Evolutionary conservation across 1,284 basidiomycete species (phyloP).

Genomic region (Cystobasidiaceae sp.): DNA sequence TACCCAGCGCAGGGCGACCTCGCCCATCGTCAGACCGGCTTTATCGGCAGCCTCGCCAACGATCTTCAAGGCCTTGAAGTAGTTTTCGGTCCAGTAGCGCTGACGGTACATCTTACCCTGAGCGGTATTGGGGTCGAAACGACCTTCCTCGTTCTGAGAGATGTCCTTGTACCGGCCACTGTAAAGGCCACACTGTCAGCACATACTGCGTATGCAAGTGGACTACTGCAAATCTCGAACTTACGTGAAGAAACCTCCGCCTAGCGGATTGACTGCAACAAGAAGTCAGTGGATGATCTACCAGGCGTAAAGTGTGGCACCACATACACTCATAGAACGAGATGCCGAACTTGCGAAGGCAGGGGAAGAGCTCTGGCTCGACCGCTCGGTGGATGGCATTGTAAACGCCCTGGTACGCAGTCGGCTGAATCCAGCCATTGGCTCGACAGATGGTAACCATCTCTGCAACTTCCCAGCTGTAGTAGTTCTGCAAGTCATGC

Average conservation of each 20-base stretch:
- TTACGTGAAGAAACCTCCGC: constrained; percentile 12
- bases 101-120: constrained; percentile 50
- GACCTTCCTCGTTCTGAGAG: constrained; percentile 49
- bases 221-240: constrained; percentile 25
- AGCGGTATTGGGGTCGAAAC: constrained; percentile 49
- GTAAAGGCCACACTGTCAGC: constrained; percentile 16
- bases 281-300: too few species aligned
- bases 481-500: constrained; percentile 4
- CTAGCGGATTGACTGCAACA: constrained; percentile 32
- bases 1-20: constrained; percentile 56
- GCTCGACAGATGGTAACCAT: constrained; percentile 57
- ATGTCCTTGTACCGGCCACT: constrained; percentile 47
- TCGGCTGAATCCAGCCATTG: constrained; percentile 59
- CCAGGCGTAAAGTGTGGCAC: too few species aligned
- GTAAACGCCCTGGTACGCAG: constrained; percentile 60
- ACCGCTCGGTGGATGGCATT: constrained; percentile 50
- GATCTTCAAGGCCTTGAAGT: constrained; percentile 52
- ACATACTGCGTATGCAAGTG: constrained; percentile 47
- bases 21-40: constrained; percentile 52
- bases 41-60: constrained; percentile 52
- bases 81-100: constrained; percentile 52
- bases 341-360: constrained; percentile 57
- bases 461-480: constrained; percentile 59
- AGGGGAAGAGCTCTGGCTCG: constrained; percentile 61
- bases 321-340: constrained; percentile 55